Base-by-base conservation (phyloP, 2,329 filamentous ascomycete genomes). In the Paecilomyces dactylethromorphus region DNA sequence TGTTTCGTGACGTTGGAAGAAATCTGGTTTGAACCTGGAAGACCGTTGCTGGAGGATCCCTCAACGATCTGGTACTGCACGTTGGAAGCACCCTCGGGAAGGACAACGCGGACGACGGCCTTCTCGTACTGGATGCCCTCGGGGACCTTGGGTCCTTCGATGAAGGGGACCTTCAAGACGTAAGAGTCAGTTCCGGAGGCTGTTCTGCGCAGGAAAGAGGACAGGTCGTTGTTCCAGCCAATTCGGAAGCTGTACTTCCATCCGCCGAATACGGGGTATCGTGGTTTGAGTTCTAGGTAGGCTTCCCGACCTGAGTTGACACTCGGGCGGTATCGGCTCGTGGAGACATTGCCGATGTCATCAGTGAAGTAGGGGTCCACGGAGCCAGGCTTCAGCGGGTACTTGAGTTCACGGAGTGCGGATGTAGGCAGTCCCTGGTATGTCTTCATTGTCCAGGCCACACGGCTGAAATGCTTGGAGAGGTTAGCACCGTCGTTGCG, bases 221-320 rank as follows among this genome's bases (percentile, higher is more conserved):
- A 86, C 29, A 95, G 82, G 65, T 96, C 86, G 56, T 90, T 87
- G 78, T 97, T 95, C 94, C 94, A 99, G 65, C 94, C 94, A 59
- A 97, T 87, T 60, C 89, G 91, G 81, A 97, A 99, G 64, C 90
- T 94, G 77, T 97, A 97, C 76, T 96, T 96, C 94, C 94, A 99
- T 61, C 91, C 92, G 60, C 94, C 94, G 69, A 97, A 99, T 24
- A 99, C 75, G n/a, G 94, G 94, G 75, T 96, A 99, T 56, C 94
- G 86, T 21, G 94, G 94, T 81, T 92, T 94, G 63, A 97, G 82
- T 75, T 97, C 92, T 29, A 99, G 83, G 50, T 88, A 79, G n/a
- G 90, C 88, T 75, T 93, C 90, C 22, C 89, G 86, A 71, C 83
- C 84, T 72, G 85, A 90, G 65, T 82, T 86, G 62, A 68, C 69